Evolutionary conservation across 179 eudicot species (phyloP).

Genomic region (Silene coronaria): DNA sequence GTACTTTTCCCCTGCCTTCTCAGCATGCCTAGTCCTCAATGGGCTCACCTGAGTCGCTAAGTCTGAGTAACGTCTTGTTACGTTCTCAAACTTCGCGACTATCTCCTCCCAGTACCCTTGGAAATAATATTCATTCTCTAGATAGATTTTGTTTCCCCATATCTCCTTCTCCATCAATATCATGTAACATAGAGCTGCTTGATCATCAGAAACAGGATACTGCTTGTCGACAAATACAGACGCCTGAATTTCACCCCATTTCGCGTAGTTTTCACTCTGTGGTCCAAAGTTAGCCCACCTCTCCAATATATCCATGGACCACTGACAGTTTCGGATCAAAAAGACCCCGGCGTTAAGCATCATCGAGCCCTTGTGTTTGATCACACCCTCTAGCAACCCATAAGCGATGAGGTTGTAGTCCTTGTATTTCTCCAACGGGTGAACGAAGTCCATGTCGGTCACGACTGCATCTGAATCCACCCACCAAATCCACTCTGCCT

Average conservation of each 20-base stretch:
- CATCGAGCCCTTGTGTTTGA: slow-evolving; percentile 28
- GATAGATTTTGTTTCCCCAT: slow-evolving; percentile 36
- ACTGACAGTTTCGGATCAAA: slow-evolving; percentile 50
- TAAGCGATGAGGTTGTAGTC: slow-evolving; percentile 32
- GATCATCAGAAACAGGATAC: slow-evolving; percentile 50
- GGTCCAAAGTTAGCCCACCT: slow-evolving; percentile 52
- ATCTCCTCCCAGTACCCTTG: slow-evolving; percentile 47
- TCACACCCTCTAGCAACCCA: slow-evolving; percentile 35
- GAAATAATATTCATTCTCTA: slow-evolving; percentile 36
- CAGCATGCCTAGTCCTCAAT: slow-evolving; percentile 38
- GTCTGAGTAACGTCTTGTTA: slow-evolving; percentile 22
- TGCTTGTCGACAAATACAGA: slow-evolving; percentile 36
- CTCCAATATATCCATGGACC: slow-evolving; percentile 49
- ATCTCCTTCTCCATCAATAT: slow-evolving; percentile 29
- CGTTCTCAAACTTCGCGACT: slow-evolving; percentile 24
- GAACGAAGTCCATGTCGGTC: slow-evolving; percentile 46
- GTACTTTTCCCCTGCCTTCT: slow-evolving; percentile 28
- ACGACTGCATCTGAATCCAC: slow-evolving; percentile 40
- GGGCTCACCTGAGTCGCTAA: slow-evolving; percentile 17
- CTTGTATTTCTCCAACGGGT: slow-evolving; percentile 31
- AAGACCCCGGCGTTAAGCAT: slow-evolving; percentile 47
- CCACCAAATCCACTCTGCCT: slow-evolving; percentile 46
- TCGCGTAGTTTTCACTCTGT: slow-evolving; percentile 31
- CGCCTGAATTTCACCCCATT: slow-evolving; percentile 35
- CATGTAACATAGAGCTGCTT: slow-evolving; percentile 38